These are phyloP conservation scores for Colletotrichum sp. DNA, from an alignment of 2,329 filamentous ascomycete genomes.

Conservation along the genomic window DNA sequence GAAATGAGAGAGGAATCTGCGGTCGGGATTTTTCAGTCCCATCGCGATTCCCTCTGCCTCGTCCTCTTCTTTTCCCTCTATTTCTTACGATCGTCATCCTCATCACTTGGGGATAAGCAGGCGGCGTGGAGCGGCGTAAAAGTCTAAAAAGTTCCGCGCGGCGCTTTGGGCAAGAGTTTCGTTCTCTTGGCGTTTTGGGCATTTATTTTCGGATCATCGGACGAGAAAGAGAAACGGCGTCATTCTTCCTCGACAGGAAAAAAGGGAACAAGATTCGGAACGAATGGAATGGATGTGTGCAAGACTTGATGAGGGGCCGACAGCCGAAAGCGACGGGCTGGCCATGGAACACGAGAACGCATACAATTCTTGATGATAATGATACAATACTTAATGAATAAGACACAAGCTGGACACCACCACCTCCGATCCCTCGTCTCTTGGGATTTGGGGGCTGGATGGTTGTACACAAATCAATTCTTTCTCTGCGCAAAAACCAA, in stretches of 20 bases:
- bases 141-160: constrained; percentile 4
- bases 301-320: neutral
- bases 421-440: neutral
- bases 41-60: neutral
- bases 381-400: neutral
- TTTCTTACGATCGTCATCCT: neutral
- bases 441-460: neutral
- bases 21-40: neutral
- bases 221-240: neutral
- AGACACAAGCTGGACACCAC: neutral
- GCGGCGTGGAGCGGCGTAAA: neutral
- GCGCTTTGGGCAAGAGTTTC: constrained; percentile 18
- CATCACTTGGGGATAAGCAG: neutral
- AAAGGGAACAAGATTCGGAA: neutral
- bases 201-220: constrained; percentile 1
- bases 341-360: neutral
- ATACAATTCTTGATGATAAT: neutral
- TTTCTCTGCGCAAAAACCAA: neutral
- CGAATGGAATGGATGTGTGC: neutral
- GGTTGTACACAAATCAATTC: neutral
- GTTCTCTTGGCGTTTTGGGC: constrained; percentile 2
- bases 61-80: neutral
- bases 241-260: neutral
- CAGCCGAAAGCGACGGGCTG: neutral
- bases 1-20: neutral